A percentile compares a stretch with the other conserved stretches of the same genome.
These are phyloP conservation scores for Aleurites moluccanus DNA, from an alignment of 441 rosid species.

Conservation along the genomic window DNA sequence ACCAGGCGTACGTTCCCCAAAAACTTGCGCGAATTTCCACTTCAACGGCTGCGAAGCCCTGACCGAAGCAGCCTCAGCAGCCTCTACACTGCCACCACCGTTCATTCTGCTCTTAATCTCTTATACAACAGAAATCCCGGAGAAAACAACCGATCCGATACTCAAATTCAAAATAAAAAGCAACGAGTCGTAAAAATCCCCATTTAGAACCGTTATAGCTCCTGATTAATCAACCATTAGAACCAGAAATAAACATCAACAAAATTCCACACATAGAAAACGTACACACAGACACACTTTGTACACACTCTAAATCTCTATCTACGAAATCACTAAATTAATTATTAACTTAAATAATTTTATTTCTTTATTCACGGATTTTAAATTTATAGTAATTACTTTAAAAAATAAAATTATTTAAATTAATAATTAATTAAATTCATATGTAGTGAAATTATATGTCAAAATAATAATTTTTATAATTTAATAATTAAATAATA, in stretches of 20 bases:
- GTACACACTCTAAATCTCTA: neutral
- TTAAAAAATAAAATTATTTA: too few species aligned
- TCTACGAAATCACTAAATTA: neutral
- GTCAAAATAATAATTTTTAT: too few species aligned
- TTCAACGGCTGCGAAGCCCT: constrained; percentile 47
- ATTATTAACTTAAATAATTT: too few species aligned
- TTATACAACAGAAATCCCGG: constrained; percentile 9
- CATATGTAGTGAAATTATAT: too few species aligned
- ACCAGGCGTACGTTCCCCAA: constrained; percentile 55
- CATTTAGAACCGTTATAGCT: constrained; percentile 15
- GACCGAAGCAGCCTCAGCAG: constrained; percentile 37
- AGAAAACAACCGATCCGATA: constrained; percentile 23
- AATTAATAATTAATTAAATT: too few species aligned
- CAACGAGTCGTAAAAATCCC: constrained; percentile 19
- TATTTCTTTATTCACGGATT: too few species aligned
- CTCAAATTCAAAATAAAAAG: constrained; percentile 21
- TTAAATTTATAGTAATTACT: too few species aligned
- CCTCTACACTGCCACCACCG: constrained; percentile 55
- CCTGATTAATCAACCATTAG: constrained; percentile 21
- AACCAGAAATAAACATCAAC: constrained; percentile 19
- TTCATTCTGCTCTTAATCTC: constrained; percentile 39
- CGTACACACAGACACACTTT: neutral
- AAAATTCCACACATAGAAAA: neutral
- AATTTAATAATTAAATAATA: too few species aligned
- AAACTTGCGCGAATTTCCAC: constrained; percentile 62